These are phyloP conservation scores for Scorias spongiosa DNA, from an alignment of 2,329 filamentous ascomycete genomes.

Conservation along the genomic window DNA sequence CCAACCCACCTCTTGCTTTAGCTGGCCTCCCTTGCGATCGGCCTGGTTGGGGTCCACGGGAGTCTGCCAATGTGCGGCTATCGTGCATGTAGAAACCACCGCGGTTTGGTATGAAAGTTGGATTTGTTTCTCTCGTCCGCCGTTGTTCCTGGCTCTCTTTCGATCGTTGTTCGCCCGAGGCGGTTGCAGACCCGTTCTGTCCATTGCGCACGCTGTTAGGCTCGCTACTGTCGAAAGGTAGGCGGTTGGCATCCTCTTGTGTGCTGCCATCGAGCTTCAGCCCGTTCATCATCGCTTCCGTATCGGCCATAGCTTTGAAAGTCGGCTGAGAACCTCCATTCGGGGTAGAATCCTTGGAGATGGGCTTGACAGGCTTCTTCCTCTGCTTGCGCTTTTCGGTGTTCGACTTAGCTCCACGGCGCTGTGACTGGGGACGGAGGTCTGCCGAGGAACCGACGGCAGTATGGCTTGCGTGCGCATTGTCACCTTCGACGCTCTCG, in stretches of 20 bases:
- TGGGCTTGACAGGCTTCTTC: constrained; percentile 12
- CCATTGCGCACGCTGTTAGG: constrained; percentile 25
- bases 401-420: constrained; percentile 5
- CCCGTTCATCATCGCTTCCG: constrained; percentile 46
- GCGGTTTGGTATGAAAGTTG: constrained; percentile 83
- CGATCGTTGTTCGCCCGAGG: constrained; percentile 26
- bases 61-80: constrained; percentile 45
- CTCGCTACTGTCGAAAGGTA: background rate
- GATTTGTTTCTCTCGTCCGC: constrained; percentile 74
- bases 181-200: constrained; percentile 10
- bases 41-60: constrained; percentile 23
- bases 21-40: constrained; percentile 35
- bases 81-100: constrained; percentile 98
- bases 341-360: constrained; percentile 15
- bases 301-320: constrained; percentile 37
- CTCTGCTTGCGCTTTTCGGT: constrained; percentile 21
- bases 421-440: background rate
- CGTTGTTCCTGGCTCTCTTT: constrained; percentile 62
- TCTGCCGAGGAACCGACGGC: background rate
- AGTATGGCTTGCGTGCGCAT: background rate
- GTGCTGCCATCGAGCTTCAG: constrained; percentile 31
- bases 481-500: constrained; percentile 6
- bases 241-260: constrained; percentile 30
- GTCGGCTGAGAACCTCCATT: constrained; percentile 10
- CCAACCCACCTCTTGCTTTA: constrained; percentile 39